Evolutionary conservation across 1,284 basidiomycete genomes (phyloP), one percentile per base, ranked within the genome.

Genomic region (Austroboletus olivaceoglutinosus): DNA sequence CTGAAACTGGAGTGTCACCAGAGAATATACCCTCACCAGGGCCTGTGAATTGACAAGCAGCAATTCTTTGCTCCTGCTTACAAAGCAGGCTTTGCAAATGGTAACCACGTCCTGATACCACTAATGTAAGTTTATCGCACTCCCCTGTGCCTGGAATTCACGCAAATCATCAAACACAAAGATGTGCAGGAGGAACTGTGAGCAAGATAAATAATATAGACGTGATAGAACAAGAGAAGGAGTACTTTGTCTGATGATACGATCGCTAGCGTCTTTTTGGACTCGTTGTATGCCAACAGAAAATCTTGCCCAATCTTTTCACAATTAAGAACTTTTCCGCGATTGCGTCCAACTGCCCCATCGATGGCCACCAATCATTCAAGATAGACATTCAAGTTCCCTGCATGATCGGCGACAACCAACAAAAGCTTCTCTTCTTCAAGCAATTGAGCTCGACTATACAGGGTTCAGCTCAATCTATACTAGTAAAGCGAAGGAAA

Each of bases 1-100:
- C 81, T 80, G 64, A 51, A 80, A 81, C 47, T 78, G 76, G 47
- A 76, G 70, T 0, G 76, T 76, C 2, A 76, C 61, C 22, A 80
- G 55, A 5, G 80, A 82, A 55, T 75, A 83, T 2, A 82, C 70
- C 2, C 80, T 64, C 5, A 70, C 73, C 21, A 67, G 69, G 0
- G 61, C 62, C 10, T 45, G 58, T 5, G 70, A 67, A 52, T 82
- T 79, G 8, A 82, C 63, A 3, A 83, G 58, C 1, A 76, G 52
- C 3, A 83, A 50, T 52, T 82, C 80, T 50, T 83, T 79, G 31
- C 58, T 71, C 11, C 78, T 75, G 22, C 61, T 67, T 4, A 76
- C 64, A 49, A 63, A 66, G 21, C 62, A 67, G 19, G 75, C 59
- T 23, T 68, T 65, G 2, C 43, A 47, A 43, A 81, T 70, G 5